These are phyloP conservation scores for Primulina eburnea DNA, from an alignment of 257 asterid species.

Conservation along the genomic window DNA sequence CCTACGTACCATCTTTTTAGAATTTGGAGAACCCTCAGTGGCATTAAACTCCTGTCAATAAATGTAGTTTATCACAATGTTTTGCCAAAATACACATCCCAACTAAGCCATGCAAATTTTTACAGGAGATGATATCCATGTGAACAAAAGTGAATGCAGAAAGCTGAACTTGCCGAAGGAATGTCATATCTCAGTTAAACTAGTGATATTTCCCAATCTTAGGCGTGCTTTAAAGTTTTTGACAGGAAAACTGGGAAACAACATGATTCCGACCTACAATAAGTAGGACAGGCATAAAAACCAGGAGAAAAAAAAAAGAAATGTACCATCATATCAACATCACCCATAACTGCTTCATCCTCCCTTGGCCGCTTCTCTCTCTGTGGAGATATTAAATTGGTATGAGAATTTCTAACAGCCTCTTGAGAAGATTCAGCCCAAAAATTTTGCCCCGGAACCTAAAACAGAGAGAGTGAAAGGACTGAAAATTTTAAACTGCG, in stretches of 20 bases:
- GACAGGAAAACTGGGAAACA: neutral
- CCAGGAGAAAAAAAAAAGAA: constrained; percentile 16
- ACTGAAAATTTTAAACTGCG: neutral
- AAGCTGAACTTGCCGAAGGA: neutral
- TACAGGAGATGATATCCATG: neutral
- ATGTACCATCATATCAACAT: constrained; percentile 51
- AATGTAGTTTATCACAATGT: constrained; percentile 16
- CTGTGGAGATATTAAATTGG: constrained; percentile 33
- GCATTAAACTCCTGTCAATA: constrained; percentile 49
- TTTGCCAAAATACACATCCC: neutral
- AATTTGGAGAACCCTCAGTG: constrained; percentile 49
- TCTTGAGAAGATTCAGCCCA: constrained; percentile 62
- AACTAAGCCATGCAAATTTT: neutral
- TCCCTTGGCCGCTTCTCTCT: constrained; percentile 88
- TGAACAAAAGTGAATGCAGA: neutral
- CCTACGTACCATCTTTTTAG: constrained; percentile 64
- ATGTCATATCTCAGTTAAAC: neutral
- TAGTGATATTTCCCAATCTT: too few species aligned
- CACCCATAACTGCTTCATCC: constrained; percentile 46
- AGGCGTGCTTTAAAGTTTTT: neutral
- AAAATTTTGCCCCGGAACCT: constrained; percentile 84
- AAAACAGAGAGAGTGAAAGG: constrained; percentile 23
- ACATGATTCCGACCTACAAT: neutral
- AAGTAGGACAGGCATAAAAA: neutral
- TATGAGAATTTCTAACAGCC: constrained; percentile 26